phyloP scores from a whole-genome alignment of 2,329 filamentous ascomycete species.

The Penicillium occitanis region DNA sequence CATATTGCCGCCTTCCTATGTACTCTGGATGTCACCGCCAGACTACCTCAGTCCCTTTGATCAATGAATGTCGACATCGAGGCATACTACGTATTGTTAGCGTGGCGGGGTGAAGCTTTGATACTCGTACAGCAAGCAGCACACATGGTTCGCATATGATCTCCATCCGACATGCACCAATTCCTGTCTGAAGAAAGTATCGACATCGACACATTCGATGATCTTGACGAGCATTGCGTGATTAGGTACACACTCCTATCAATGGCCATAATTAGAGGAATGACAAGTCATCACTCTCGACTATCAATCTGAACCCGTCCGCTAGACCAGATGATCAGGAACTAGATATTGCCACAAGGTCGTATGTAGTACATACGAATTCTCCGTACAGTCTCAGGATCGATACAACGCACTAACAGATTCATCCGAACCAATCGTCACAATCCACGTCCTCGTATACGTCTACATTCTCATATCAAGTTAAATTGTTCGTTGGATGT shows the following conservation, averaged over 20 bases:
- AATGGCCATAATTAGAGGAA: neutral
- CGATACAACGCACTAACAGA: constrained; percentile 2
- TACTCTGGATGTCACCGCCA: neutral
- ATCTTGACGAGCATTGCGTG: neutral
- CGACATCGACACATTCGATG: neutral
- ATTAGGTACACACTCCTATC: neutral
- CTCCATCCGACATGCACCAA: neutral
- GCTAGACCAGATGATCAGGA: neutral
- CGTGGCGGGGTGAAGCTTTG: neutral
- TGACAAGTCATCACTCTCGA: constrained; percentile 15
- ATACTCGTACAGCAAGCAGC: neutral
- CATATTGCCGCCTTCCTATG: neutral
- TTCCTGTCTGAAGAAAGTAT: neutral
- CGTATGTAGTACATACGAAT: neutral
- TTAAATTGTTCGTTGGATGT: neutral
- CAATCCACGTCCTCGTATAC: constrained; percentile 16
- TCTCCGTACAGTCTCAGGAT: neutral
- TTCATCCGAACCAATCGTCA: constrained; percentile 13
- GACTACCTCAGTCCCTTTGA: neutral
- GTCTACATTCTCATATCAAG: neutral
- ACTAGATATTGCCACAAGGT: neutral
- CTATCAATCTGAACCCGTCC: neutral
- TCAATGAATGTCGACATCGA: neutral
- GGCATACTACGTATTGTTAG: neutral
- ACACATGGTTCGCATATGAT: constrained; percentile 10